Base-by-base conservation (phyloP, 2,329 filamentous ascomycete genomes). In the Colletotrichum abscissum region DNA sequence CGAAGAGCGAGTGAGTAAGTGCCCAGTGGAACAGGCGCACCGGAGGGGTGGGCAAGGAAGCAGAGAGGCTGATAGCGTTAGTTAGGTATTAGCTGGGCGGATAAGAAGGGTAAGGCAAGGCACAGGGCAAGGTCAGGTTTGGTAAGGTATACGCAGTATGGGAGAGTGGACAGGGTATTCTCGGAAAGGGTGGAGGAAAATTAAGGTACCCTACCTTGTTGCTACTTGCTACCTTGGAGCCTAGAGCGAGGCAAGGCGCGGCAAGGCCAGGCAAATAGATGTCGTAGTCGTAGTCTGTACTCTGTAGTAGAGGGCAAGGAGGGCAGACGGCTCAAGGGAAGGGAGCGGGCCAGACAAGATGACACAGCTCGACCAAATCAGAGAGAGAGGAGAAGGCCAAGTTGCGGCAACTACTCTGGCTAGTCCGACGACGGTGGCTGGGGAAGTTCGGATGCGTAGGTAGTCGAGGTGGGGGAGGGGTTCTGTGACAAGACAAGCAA, bases 361-460 rank as follows among this genome's bases (percentile, higher is more conserved):
- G 67, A 62, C 28, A 38, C n/a, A 55, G 30, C 28, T 57, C 24
- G n/a, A 35, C 63, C 49, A 64, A 63, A 66, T 38, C 35, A 35
- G 12, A 56, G 30, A 35, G 35, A 38, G 57, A 9, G 58, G 28
- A 38, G 42, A 16, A 52, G 65, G n/a, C 24, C 55, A 55, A 33
- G 55, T 33, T 33, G 56, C 30, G 52, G 42, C 54, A 55, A 33
- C 58, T 49, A 60, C 22, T 30, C 46, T 35, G 24, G 54, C 46
- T 63, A 64, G 58, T 59, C 38, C 46, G 42, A 26, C 35, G 65
- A 55, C 42, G 62, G 63, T 67, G 70, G 62, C 58, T 66, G 68
- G 67, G 60, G 70, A 73, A 73, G 70, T 64, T 73, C 66, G 66
- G 70, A 64, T 69, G 70, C 52, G 70, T 60, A 69, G 66, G 46